Evolutionary conservation across 768 basidiomycete genomes (phyloP), one percentile per base, ranked within the genome.

Genomic region (Gyrodon lividus): DNA sequence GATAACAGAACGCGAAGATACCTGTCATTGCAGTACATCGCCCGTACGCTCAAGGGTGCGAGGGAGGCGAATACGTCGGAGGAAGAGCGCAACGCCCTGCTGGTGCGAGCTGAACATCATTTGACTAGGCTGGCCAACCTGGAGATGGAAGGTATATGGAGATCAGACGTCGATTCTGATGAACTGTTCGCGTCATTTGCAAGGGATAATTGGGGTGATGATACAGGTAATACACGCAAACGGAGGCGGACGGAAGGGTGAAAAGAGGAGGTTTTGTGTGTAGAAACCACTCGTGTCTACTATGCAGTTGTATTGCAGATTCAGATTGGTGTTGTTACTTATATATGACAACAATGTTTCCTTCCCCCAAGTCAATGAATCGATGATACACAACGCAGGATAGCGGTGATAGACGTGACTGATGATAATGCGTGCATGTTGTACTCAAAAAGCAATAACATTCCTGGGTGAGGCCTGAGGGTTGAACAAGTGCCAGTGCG

Each of bases 131-230:
- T 52, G 2, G 51, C 51, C 10, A 39, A 48, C 49, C 14, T 52
- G 43, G 51, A 52, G 46, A 52, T 52, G 46, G 51, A 52, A 20
- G 45, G 51, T 8, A 52, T 52, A 31, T 52, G 51, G 50, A 39
- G 40, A 37, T 5, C 23, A 16, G 33, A 40, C 23, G 46, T 39
- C 12, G 43, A 47, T 37, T n/a, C 51, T 16, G 51, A 52, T 19
- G 30, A 46, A 6, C 12, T 52, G 19, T 52, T 52, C 19, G 17
- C 17, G 12, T 24, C 24, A 20, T 26, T 52, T 20, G 46, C 37
- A n/a, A 26, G 41, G 16, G 41, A 24, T 13, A n/a, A n/a, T 26
- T 45, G 43, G 43, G 22, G 19, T 10, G 17, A 31, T 10, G 17
- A 31, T 6, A 30, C 28, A 26, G 35, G 17, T 13, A 46, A 10